A percentile compares a stretch with the other conserved stretches of the same genome.
These are phyloP conservation scores for Bondarzewia mesenterica DNA, from an alignment of 1,284 basidiomycete species.

Conservation along the genomic window DNA sequence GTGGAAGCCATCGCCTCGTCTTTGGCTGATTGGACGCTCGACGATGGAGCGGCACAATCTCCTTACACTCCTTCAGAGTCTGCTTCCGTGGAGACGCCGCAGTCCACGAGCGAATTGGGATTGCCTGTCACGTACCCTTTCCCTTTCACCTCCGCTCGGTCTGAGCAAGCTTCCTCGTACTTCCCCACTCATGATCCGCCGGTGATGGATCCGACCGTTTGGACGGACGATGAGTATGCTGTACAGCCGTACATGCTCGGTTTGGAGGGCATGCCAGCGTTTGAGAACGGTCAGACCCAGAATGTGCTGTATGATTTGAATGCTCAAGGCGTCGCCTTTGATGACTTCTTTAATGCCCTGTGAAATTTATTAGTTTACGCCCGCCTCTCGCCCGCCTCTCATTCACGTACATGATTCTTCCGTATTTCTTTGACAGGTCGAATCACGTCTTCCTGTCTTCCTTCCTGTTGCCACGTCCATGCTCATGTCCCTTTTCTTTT, in stretches of 20 bases:
- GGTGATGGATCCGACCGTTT: background rate
- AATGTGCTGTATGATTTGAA: background rate
- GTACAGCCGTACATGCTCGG: background rate
- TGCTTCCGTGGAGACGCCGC: background rate
- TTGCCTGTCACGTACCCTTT: background rate
- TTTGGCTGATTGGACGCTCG: background rate
- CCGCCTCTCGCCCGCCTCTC: too few species aligned
- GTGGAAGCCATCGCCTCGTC: background rate
- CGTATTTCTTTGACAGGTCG: too few species aligned
- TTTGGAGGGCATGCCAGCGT: background rate
- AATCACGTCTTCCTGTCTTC: background rate
- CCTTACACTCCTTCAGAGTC: background rate
- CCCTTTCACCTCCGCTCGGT: background rate
- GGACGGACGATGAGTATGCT: background rate
- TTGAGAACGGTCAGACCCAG: background rate
- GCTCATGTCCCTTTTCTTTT: too few species aligned
- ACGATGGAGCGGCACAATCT: background rate
- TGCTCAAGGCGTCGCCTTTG: background rate
- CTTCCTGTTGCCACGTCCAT: too few species aligned
- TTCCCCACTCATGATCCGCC: background rate
- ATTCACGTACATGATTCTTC: too few species aligned
- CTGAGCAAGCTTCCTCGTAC: background rate
- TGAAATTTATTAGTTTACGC: too few species aligned
- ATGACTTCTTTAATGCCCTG: background rate
- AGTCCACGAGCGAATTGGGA: background rate